These are phyloP conservation scores for Trifolium pratense DNA, from an alignment of 306 rosid species.

Conservation along the genomic window DNA sequence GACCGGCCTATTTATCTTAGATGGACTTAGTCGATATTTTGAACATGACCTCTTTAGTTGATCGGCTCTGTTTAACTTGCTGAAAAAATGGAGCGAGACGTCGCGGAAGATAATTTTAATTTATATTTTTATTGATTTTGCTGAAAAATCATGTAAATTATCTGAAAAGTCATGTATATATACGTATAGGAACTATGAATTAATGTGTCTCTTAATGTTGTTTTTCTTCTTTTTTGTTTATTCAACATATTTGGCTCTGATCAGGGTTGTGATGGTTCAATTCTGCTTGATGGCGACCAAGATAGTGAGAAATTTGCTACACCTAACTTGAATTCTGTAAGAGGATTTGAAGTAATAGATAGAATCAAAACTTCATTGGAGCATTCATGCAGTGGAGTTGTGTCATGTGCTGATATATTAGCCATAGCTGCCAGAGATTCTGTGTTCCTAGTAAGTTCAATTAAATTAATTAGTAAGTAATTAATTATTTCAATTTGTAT, in stretches of 20 bases:
- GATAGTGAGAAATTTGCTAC: slow-evolving; percentile 60
- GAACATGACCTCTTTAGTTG: too few species aligned
- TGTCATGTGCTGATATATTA: slow-evolving; percentile 82
- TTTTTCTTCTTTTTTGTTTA: too few species aligned
- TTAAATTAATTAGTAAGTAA: not conserved
- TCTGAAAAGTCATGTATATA: too few species aligned
- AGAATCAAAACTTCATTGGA: slow-evolving; percentile 73
- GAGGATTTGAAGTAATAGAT: slow-evolving; percentile 81
- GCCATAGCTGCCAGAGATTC: slow-evolving; percentile 80
- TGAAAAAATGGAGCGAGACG: too few species aligned
- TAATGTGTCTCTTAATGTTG: too few species aligned
- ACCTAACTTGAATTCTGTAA: slow-evolving; percentile 66
- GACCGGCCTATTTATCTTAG: too few species aligned
- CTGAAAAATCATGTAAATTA: too few species aligned
- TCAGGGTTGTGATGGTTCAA: slow-evolving; percentile 84
- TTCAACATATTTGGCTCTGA: not conserved
- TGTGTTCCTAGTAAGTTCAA: slow-evolving; percentile 59
- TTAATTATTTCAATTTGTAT: not conserved
- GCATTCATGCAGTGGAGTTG: slow-evolving; percentile 69
- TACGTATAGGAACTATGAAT: too few species aligned
- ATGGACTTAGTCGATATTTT: too few species aligned
- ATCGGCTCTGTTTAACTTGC: too few species aligned
- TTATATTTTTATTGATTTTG: too few species aligned
- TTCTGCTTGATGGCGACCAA: slow-evolving; percentile 59
- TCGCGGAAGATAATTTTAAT: too few species aligned